phyloP scores from a whole-genome alignment of 2,329 filamentous ascomycete genomes.

The Purpureocillium lavendulum region DNA sequence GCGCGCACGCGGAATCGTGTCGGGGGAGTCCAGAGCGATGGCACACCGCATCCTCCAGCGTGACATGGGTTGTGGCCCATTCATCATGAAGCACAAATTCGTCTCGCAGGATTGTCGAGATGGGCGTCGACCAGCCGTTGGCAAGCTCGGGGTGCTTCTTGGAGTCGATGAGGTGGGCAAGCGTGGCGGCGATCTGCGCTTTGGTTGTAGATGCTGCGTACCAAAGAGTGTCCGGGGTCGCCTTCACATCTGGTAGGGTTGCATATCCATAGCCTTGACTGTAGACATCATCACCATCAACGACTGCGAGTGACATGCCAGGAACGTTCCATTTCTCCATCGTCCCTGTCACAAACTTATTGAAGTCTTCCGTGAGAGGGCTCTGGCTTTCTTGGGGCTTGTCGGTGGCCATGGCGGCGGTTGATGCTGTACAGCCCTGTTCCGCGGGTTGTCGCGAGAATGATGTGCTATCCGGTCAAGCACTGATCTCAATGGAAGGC shows the following conservation, averaged over 20 bases:
- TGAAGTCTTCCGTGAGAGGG: constrained; percentile 11
- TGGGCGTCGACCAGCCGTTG: constrained; percentile 37
- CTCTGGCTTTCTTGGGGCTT: background rate
- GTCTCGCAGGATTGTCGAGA: constrained; percentile 36
- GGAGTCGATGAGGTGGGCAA: constrained; percentile 43
- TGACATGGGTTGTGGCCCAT: constrained; percentile 37
- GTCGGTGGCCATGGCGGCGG: too few relatives aligned
- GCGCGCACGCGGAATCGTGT: constrained; percentile 21
- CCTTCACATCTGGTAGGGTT: constrained; percentile 28
- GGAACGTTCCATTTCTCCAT: constrained; percentile 18
- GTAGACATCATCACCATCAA: constrained; percentile 15
- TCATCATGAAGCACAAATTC: constrained; percentile 42
- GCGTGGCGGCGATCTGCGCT: constrained; percentile 39
- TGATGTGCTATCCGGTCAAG: too few relatives aligned
- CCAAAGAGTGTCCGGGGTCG: constrained; percentile 40
- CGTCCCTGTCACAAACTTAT: constrained; percentile 5
- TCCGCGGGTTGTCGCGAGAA: too few relatives aligned
- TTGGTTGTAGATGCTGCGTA: constrained; percentile 50
- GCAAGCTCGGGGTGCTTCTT: constrained; percentile 16
- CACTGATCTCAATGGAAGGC: too few relatives aligned
- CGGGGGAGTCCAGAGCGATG: constrained; percentile 42
- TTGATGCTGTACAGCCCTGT: too few relatives aligned
- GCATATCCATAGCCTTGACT: constrained; percentile 20
- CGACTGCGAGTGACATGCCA: constrained; percentile 17
- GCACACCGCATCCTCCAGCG: constrained; percentile 43